These are phyloP conservation scores for Astrothelium macrocarpum DNA, from an alignment of 495 filamentous ascomycete genomes.

Conservation along the genomic window DNA sequence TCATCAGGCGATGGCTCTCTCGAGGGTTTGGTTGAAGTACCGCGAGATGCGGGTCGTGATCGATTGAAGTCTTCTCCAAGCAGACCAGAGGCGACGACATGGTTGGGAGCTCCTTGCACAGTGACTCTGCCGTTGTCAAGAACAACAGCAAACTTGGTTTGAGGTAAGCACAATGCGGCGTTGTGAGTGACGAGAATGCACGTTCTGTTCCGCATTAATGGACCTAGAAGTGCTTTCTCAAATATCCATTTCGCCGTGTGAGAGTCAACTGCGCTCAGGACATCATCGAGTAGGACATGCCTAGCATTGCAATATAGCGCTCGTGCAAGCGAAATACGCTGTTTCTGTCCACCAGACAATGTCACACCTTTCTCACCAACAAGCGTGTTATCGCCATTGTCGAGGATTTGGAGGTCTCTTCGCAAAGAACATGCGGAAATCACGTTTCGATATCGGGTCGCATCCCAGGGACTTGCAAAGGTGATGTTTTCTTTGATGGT, in stretches of 20 bases:
- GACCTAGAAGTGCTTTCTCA: slow-evolving; percentile 79
- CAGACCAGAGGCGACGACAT: slow-evolving; percentile 72
- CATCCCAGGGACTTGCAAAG: slow-evolving; percentile 75
- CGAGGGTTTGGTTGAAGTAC: slow-evolving; percentile 35
- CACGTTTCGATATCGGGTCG: slow-evolving; percentile 77
- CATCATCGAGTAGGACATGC: slow-evolving; percentile 89
- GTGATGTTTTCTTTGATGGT: slow-evolving; percentile 95
- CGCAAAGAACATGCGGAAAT: slow-evolving; percentile 88
- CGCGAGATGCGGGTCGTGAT: slow-evolving; percentile 46
- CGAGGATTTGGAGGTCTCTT: slow-evolving; percentile 84
- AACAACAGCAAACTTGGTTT: slow-evolving; percentile 67
- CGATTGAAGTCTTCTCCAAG: slow-evolving; percentile 75
- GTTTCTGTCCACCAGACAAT: slow-evolving; percentile 94
- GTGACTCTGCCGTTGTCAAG: slow-evolving; percentile 78
- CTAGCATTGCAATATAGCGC: slow-evolving; percentile 87
- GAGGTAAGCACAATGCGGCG: slow-evolving; percentile 69
- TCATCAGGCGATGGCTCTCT: slow-evolving; percentile 41
- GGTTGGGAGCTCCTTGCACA: slow-evolving; percentile 63
- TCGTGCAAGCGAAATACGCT: slow-evolving; percentile 88
- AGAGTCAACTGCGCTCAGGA: slow-evolving; percentile 95
- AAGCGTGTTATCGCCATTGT: slow-evolving; percentile 83
- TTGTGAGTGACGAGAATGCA: slow-evolving; percentile 99
- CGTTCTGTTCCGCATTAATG: slow-evolving; percentile 77
- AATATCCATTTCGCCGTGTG: slow-evolving; percentile 99
- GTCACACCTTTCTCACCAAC: slow-evolving; percentile 98